Evolutionary conservation across 768 basidiomycete species (phyloP), one percentile per base, ranked within the genome.

Genomic region (Russula foetens): DNA sequence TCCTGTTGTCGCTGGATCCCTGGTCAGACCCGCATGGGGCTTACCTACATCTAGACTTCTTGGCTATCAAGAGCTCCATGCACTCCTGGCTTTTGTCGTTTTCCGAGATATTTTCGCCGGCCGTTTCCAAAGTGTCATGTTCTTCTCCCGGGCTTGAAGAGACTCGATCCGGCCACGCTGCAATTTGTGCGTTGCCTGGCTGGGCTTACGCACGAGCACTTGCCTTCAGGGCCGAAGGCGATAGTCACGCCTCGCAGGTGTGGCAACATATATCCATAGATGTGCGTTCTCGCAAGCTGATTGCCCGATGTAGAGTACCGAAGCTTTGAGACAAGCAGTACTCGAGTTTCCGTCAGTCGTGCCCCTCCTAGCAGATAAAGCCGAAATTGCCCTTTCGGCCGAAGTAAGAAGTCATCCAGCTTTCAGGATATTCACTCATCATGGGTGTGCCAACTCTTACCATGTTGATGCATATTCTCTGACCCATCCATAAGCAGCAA

Each of bases 11-110:
- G 9, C 78, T 98, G 0, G 93, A 97, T 69, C 92, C 95, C 0
- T 81, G 81, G 75, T 77, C 76, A n/a, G 94, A 96, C 67, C 95
- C 95, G 0, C 94, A 97, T 67, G 94, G 92, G 2, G 81, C 86
- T 1, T 74, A 88, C 1, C 75, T 94, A 14, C 87, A 92, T 68
- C 77, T 98, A 1, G 94, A 99, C 66, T 89, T 86, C 68, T 76
- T 98, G 23, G 85, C 91, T 0, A 74, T 92, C 61, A 96, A 94
- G 70, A 79, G 87, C 0, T 84, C 85, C 28, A 86, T 94, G 82
- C 69, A 77, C 12, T 75, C 85, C 44, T 98, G 94, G 95, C 69
- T 98, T 11, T 70, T 94, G 46, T 83, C 88, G 41, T 70, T 90
- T 38, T 88, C 76, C 68, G 77, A 82, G 39, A 62, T 78, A 19